Base-by-base conservation (phyloP, 768 basidiomycete genomes). In the Russula foetens region DNA sequence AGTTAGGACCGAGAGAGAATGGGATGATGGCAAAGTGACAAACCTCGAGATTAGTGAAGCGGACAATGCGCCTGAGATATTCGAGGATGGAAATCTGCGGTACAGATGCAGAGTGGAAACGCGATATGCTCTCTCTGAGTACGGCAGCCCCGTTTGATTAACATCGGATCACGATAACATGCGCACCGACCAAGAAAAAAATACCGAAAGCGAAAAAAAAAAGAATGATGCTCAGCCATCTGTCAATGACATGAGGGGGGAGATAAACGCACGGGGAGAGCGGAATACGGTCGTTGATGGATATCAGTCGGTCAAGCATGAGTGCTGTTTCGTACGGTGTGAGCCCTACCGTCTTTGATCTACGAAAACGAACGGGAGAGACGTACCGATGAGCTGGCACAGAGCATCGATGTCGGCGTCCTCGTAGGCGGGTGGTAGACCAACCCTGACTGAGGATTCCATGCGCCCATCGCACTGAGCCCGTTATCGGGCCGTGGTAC, bases 1-100 rank as follows among this genome's bases (percentile, higher is more conserved):
- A 4, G 39, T 47, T 39, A 7, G 38, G 12, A 26, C 19, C 8
- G 28, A 24, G 31, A 17, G 14, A 9, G 4, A 6, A 26, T 2
- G 64, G 68, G 56, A 49, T 33, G 63, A 57, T 38, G n/a, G 44
- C 33, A 47, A 38, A 31, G 24, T 33, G 29, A 48, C 44, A 3
- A 26, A 95, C 94, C 81, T 98, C 97, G 73, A 95, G 86, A 70
- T 96, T 98, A 59, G 95, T 95, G 73, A 92, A 98, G 67, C 82
- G 84, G 67, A 97, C 89, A 68, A 99, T 96, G 56, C 97, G 90
- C 67, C 86, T 82, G 59, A 98, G 80, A 75, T 99, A 99, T 71
- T 98, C 97, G 64, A 92, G 77, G 51, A 98, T 85, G 64, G 79
- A 81, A 73, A 98, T 98, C 62, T 76, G 80, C 46, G 97, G 96